phyloP scores from a whole-genome alignment of 2,329 filamentous ascomycete genomes.

The Acephala macrosclerotiorum region DNA sequence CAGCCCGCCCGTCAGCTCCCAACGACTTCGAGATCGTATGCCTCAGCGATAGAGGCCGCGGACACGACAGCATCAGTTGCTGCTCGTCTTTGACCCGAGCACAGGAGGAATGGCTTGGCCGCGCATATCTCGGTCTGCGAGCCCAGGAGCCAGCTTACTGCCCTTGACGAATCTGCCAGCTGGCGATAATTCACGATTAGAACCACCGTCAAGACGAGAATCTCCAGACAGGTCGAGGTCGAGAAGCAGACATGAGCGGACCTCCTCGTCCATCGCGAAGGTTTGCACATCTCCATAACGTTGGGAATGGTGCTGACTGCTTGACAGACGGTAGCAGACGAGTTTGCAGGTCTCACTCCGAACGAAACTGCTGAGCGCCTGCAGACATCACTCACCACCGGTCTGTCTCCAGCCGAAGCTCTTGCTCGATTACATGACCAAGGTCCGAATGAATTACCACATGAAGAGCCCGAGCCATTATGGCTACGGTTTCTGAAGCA shows the following conservation, averaged over 20 bases:
- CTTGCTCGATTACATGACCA: constrained; percentile 79
- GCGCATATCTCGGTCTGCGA: constrained; percentile 40
- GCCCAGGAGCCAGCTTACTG: constrained; percentile 36
- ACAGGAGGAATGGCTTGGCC: constrained; percentile 42
- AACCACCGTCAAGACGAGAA: constrained; percentile 35
- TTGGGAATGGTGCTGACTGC: constrained; percentile 26
- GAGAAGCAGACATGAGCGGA: constrained; percentile 40
- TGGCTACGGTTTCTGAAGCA: constrained; percentile 97
- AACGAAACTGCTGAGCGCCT: constrained; percentile 80
- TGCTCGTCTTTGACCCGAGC: constrained; percentile 36
- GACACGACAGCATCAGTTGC: constrained; percentile 43
- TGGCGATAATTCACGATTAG: constrained; percentile 33
- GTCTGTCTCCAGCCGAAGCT: constrained; percentile 83
- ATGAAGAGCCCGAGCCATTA: constrained; percentile 90
- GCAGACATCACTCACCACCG: constrained; percentile 82
- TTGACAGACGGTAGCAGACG: constrained; percentile 55
- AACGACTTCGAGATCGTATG: constrained; percentile 36
- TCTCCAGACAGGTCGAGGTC: constrained; percentile 37
- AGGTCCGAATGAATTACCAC: constrained; percentile 93
- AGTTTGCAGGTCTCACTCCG: constrained; percentile 73
- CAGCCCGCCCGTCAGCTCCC: constrained; percentile 7
- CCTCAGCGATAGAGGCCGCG: constrained; percentile 40
- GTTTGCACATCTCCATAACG: constrained; percentile 28
- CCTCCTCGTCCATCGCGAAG: constrained; percentile 44
- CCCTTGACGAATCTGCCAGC: constrained; percentile 42